phyloP scores from a whole-genome alignment of 2,329 filamentous ascomycete genomes.

The Trichoderma guizhouense region DNA sequence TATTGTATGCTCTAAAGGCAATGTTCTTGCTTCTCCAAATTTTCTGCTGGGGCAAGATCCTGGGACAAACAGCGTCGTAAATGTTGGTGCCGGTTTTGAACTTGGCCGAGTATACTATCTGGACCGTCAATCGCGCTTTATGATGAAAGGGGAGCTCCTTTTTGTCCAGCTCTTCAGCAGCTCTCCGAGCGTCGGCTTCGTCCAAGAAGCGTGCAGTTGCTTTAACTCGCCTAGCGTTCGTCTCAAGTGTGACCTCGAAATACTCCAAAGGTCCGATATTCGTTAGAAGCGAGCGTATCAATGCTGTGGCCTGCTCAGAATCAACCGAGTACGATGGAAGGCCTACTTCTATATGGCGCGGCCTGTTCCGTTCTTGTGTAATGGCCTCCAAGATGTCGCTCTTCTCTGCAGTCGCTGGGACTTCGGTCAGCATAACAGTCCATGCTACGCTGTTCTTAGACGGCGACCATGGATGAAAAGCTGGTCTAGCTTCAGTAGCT shows the following conservation, averaged over 20 bases:
- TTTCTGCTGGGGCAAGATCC: slow-evolving; percentile 25
- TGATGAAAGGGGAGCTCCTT: slow-evolving; percentile 30
- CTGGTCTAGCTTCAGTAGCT: slow-evolving; percentile 11
- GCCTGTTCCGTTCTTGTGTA: background rate
- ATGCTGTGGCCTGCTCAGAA: slow-evolving; percentile 19
- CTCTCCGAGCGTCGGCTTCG: slow-evolving; percentile 35
- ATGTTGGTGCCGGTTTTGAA: slow-evolving; percentile 37
- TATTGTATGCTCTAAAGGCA: background rate
- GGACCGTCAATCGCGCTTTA: slow-evolving; percentile 34
- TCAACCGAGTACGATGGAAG: slow-evolving; percentile 18
- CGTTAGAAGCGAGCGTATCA: slow-evolving; percentile 31
- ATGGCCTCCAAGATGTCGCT: background rate
- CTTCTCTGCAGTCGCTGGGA: background rate
- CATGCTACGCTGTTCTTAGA: background rate
- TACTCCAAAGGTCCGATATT: slow-evolving; percentile 33
- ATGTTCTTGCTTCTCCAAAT: background rate
- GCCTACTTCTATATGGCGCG: background rate
- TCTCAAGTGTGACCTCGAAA: slow-evolving; percentile 28
- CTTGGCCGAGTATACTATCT: slow-evolving; percentile 35
- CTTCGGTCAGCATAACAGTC: background rate
- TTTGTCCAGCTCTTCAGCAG: slow-evolving; percentile 20
- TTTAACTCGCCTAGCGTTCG: slow-evolving; percentile 35
- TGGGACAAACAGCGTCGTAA: slow-evolving; percentile 30
- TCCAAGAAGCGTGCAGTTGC: slow-evolving; percentile 38
- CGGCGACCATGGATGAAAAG: background rate